Base-by-base conservation (phyloP, 2,329 filamentous ascomycete genomes). In the Colletotrichum tanaceti region DNA sequence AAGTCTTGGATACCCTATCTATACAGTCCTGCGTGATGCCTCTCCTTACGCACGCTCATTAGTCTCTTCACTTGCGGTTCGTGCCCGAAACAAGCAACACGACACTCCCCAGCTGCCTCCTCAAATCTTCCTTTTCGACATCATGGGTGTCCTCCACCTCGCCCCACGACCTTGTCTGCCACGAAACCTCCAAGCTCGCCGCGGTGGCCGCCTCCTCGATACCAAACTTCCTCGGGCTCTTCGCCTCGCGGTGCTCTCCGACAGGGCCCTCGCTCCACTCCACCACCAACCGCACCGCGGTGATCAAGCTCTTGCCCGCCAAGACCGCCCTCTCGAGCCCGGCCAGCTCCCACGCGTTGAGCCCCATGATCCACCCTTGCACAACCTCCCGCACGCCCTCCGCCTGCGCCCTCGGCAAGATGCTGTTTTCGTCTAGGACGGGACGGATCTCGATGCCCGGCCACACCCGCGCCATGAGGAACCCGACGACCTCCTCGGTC, bases 121-220 rank as follows among this genome's bases (percentile, higher is more conserved):
- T 87, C 72, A 98, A 74, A 79, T 99, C 96, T 79, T 97, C 95
- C 79, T 90, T 92, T 75, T 97, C 92, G 1, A 99, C 96, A 83
- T 99, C 96, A 80, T 99, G 96, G 35, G 94, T 97, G 80, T 99
- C 94, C 79, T 99, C 96, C 0, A 99, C 96, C 83, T 97, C 94
- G 10, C 96, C 96, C 95, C 96, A 98, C 80, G 92, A 90, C 35
- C 87, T 83, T 1, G 91, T 97, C 86, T 99, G 96, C 91, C 93
- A 98, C 71, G 89, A 86, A 18, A 97, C 93, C 83, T 99, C 96
- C 49, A 97, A 78, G 74, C 88, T 97, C 6, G 91, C 90, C 16
- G 91, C 91, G 74, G 86, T 84, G 0, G 93, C 90, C 0, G 94
- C 95, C 77, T 97, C 90, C 74, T 97, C 92, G 14, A 97, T 90